phyloP scores from a whole-genome alignment of 2,329 filamentous ascomycete species.

The Drechslerella coelobrocha region DNA sequence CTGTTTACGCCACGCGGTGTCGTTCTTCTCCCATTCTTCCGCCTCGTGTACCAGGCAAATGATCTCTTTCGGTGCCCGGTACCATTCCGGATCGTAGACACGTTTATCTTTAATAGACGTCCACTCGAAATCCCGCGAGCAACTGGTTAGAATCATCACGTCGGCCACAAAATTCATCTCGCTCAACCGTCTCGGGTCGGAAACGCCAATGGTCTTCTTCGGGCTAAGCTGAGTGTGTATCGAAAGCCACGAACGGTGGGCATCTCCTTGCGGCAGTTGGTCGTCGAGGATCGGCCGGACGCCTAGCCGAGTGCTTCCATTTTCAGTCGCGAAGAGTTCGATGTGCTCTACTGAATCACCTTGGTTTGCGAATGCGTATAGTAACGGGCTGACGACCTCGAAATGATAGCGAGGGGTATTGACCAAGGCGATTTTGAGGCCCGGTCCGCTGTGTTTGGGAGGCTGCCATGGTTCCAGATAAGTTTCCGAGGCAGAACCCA shows the following conservation, averaged over 20 bases:
- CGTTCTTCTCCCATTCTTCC: constrained; percentile 36
- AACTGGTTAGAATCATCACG: constrained; percentile 49
- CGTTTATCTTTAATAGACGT: constrained; percentile 39
- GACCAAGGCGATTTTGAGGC: constrained; percentile 47
- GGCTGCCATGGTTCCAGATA: constrained; percentile 42
- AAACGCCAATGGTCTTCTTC: constrained; percentile 20
- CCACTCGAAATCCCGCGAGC: constrained; percentile 49
- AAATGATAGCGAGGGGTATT: constrained; percentile 50
- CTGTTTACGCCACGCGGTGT: constrained; percentile 29
- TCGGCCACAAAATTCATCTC: constrained; percentile 47
- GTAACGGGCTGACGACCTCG: constrained; percentile 44
- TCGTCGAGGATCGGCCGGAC: constrained; percentile 46
- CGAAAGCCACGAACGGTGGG: constrained; percentile 33
- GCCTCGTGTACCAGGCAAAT: constrained; percentile 49
- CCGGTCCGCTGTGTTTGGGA: constrained; percentile 38
- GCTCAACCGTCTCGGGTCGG: constrained; percentile 33
- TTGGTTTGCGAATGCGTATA: constrained; percentile 46
- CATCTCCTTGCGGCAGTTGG: constrained; percentile 18
- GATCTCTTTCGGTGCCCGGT: constrained; percentile 44
- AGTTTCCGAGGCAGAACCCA: constrained; percentile 6
- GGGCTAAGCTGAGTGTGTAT: not conserved
- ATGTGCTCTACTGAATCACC: constrained; percentile 39
- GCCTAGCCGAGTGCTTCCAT: constrained; percentile 43
- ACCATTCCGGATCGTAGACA: constrained; percentile 44
- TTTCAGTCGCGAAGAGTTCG: constrained; percentile 46